These are phyloP conservation scores for Cronartium ribicola DNA, from an alignment of 1,284 basidiomycete species.

Conservation along the genomic window DNA sequence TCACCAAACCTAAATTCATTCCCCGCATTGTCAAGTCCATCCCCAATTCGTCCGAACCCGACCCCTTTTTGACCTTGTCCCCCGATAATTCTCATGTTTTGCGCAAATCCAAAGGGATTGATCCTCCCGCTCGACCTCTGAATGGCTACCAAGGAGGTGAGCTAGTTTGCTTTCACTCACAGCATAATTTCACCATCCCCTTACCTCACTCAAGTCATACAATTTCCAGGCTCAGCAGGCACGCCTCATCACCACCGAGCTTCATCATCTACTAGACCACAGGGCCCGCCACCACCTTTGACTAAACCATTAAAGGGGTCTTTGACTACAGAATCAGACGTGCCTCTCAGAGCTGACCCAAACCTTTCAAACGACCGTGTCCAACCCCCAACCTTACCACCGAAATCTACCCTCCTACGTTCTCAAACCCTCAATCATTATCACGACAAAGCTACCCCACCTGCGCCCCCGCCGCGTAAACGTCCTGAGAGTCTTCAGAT, in stretches of 20 bases:
- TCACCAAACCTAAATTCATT: background rate
- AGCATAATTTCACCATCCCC: too few relatives aligned
- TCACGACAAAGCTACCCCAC: background rate
- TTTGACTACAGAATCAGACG: background rate
- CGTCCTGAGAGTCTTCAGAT: constrained; percentile 26
- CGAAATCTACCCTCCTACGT: constrained; percentile 2
- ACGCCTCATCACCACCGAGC: background rate
- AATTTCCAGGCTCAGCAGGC: background rate
- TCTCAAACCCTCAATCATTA: constrained; percentile 31
- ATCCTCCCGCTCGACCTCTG: background rate
- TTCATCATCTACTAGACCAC: background rate
- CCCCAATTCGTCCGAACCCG: background rate
- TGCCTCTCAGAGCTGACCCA: background rate
- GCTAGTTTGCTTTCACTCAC: background rate
- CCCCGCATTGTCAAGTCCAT: background rate
- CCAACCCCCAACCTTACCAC: background rate
- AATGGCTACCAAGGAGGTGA: background rate
- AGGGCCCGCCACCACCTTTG: background rate
- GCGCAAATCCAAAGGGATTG: too few relatives aligned
- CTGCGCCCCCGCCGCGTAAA: constrained; percentile 14
- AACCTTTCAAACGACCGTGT: background rate
- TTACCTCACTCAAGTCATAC: too few relatives aligned
- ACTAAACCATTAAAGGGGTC: background rate
- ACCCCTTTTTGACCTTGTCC: background rate
- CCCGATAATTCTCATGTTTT: too few relatives aligned